Evolutionary conservation across 495 filamentous ascomycete species (phyloP).

Genomic region (Chaetomium fimeti): DNA sequence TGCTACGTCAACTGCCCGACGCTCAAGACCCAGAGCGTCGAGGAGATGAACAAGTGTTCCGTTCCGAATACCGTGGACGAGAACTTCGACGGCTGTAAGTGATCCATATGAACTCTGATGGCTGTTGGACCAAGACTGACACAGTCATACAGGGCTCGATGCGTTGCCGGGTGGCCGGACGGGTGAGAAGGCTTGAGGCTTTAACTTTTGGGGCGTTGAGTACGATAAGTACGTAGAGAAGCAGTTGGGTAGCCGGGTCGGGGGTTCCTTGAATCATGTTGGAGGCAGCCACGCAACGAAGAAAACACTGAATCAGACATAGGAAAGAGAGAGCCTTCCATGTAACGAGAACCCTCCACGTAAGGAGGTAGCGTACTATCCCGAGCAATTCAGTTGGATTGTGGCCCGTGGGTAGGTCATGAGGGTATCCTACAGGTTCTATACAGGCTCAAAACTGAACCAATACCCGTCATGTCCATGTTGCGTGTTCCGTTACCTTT

Average conservation of each 20-base stretch:
- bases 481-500: background rate
- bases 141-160: slow-evolving; percentile 10
- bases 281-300: too few relatives aligned
- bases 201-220: background rate
- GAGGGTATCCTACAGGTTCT: background rate
- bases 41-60: slow-evolving; percentile 39
- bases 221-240: background rate
- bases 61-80: slow-evolving; percentile 29
- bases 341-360: too few relatives aligned
- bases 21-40: slow-evolving; percentile 38
- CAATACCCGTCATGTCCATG: background rate
- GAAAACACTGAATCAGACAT: background rate
- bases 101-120: slow-evolving; percentile 11
- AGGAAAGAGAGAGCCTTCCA: background rate
- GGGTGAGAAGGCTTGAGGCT: background rate
- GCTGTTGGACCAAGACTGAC: background rate
- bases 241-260: background rate
- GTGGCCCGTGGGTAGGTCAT: too few relatives aligned
- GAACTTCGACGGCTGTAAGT: slow-evolving; percentile 27
- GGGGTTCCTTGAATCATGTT: background rate
- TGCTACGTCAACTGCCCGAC: slow-evolving; percentile 42
- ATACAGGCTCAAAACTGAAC: too few relatives aligned
- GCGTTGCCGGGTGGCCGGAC: slow-evolving; percentile 5
- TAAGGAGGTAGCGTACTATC: too few relatives aligned
- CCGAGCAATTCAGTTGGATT: too few relatives aligned